Conservation (phyloP, 257 asterid genomes). For the Vinca minor region DNA sequence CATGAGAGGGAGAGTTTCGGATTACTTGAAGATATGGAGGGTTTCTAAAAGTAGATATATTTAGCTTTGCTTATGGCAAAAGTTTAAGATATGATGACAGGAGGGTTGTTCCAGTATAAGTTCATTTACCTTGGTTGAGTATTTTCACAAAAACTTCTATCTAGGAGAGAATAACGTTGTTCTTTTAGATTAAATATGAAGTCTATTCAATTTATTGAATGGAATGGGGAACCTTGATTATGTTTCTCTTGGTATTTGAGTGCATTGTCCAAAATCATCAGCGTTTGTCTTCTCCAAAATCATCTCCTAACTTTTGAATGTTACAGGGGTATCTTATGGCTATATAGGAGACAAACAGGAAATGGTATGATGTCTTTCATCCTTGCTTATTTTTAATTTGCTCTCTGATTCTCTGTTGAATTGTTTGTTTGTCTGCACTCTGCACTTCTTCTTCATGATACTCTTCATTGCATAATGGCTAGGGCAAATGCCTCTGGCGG, state of each 20-base stretch:
- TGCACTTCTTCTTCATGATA: neutral
- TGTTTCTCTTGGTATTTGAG: neutral
- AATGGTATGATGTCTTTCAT: slow-evolving; percentile 39
- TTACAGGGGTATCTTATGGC: slow-evolving; percentile 60
- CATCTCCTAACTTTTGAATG: neutral
- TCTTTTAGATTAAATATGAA: neutral
- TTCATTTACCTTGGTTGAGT: neutral
- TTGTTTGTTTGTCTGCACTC: neutral
- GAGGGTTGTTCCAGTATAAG: neutral
- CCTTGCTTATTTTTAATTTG: neutral
- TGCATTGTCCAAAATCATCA: neutral
- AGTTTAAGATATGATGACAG: no score
- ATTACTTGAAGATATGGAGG: neutral
- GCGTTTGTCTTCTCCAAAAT: neutral
- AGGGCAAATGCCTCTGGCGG: neutral
- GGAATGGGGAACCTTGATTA: neutral
- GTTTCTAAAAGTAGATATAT: neutral
- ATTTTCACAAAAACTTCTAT: neutral
- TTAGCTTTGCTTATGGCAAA: neutral
- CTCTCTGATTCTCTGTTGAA: neutral
- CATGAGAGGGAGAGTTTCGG: neutral
- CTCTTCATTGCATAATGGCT: neutral
- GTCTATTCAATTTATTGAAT: neutral
- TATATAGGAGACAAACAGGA: slow-evolving; percentile 61
- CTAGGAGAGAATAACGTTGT: neutral